Percentiles rank a stretch among this genome's conserved stretches.
Conservation (phyloP, 768 basidiomycete species). For the Kwoniella botswanensis region DNA sequence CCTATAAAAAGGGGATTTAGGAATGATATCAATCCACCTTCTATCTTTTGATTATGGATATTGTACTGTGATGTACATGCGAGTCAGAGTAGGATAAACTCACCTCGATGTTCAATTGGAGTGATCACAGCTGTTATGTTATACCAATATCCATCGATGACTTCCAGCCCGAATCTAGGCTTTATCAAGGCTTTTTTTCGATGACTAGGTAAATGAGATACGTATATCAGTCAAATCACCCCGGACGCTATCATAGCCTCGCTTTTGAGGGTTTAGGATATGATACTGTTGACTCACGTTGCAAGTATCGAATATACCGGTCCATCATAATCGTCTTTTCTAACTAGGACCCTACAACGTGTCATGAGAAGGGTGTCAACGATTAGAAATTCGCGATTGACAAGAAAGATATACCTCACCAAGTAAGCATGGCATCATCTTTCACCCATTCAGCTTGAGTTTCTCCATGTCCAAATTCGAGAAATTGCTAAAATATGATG, state of each 20-base stretch:
- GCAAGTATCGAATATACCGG: conserved; percentile 1
- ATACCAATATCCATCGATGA: not conserved
- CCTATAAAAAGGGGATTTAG: not conserved
- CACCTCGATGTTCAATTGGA: not conserved
- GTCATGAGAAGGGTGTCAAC: too few relatives aligned
- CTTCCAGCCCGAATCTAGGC: not conserved
- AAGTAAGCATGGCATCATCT: not conserved
- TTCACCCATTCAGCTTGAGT: not conserved
- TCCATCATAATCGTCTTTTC: conserved; percentile 16
- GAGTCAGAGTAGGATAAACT: not conserved
- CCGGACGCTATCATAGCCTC: too few relatives aligned
- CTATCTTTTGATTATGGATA: too few relatives aligned
- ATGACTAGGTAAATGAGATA: not conserved
- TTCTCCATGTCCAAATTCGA: not conserved
- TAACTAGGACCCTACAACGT: conserved; percentile 14
- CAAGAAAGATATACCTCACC: not conserved
- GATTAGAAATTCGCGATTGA: too few relatives aligned
- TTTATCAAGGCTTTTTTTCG: not conserved
- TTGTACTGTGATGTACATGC: too few relatives aligned
- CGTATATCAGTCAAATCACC: too few relatives aligned
- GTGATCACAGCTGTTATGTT: conserved; percentile 9
- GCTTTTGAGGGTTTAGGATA: not conserved
- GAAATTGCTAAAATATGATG: not conserved
- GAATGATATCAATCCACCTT: too few relatives aligned
- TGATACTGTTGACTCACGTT: conserved; percentile 11